Conservation (phyloP, 1,284 basidiomycete species). For the Sphaerobolus stellatus region DNA sequence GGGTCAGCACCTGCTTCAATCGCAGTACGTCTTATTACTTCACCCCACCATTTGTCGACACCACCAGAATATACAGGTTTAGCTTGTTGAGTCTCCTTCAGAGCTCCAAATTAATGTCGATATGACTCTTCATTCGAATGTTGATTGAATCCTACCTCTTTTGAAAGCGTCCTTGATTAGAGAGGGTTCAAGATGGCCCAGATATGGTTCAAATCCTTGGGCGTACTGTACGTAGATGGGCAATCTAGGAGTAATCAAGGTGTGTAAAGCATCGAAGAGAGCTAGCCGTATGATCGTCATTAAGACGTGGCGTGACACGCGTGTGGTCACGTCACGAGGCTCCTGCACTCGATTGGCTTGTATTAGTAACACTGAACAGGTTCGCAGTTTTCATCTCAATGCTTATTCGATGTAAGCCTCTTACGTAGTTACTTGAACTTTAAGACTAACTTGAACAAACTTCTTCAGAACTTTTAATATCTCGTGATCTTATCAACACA, state of each 20-base stretch:
- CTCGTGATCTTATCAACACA: no score
- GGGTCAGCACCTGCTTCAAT: constrained; percentile 66
- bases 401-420: no score
- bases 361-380: no score
- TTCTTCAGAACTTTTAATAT: no score
- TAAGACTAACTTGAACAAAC: no score
- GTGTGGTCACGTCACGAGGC: not conserved
- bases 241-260: constrained; percentile 59
- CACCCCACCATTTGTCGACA: constrained; percentile 64
- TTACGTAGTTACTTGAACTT: no score
- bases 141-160: constrained; percentile 26
- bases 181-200: constrained; percentile 56
- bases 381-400: no score
- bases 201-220: constrained; percentile 58
- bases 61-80: constrained; percentile 53
- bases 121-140: not conserved
- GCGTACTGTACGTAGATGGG: constrained; percentile 72
- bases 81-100: constrained; percentile 58
- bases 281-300: constrained; percentile 45
- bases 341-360: no score
- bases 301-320: not conserved
- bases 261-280: constrained; percentile 71
- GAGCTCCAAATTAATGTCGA: constrained; percentile 43
- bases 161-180: constrained; percentile 65
- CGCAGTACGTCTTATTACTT: constrained; percentile 70